Evolutionary conservation across 352 stramenopile genomes (phyloP).

Genomic region (Pythium brachiatum): DNA sequence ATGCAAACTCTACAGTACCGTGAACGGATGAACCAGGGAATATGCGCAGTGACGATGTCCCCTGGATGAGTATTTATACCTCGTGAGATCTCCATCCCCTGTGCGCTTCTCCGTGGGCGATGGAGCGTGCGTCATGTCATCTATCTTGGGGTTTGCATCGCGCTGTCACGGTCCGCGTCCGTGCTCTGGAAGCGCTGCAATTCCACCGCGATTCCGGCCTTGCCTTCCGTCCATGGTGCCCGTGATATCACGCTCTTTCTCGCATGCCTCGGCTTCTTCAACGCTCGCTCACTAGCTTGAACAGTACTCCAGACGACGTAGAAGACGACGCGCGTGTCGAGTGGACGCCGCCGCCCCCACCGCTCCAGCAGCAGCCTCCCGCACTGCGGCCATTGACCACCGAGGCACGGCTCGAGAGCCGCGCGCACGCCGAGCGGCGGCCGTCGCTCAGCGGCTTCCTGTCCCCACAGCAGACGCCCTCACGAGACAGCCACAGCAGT

Average conservation of each 20-base stretch:
- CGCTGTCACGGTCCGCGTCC: neutral
- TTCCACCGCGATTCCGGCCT: neutral
- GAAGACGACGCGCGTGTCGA: conserved; percentile 16
- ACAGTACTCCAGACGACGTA: neutral
- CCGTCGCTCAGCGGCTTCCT: conserved; percentile 1
- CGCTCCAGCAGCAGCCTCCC: neutral
- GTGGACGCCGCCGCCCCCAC: neutral
- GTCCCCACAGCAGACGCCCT: neutral
- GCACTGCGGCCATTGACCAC: conserved; percentile 27
- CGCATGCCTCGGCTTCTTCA: conserved; percentile 3
- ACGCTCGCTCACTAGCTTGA: neutral
- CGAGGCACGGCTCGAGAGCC: conserved; percentile 27
- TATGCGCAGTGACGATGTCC: too few relatives aligned
- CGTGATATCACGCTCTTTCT: conserved; percentile 2
- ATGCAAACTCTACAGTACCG: too few relatives aligned
- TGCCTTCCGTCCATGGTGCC: conserved; percentile 5
- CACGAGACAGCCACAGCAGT: neutral
- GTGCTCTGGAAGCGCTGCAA: neutral
- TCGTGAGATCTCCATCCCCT: neutral
- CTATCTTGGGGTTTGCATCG: neutral
- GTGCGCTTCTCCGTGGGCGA: neutral
- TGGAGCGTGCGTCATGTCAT: neutral
- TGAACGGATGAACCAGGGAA: too few relatives aligned
- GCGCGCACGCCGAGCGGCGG: neutral
- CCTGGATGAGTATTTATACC: neutral